These are phyloP conservation scores for Oxytropis ochrocephala DNA, from an alignment of 306 rosid species.

Conservation along the genomic window DNA sequence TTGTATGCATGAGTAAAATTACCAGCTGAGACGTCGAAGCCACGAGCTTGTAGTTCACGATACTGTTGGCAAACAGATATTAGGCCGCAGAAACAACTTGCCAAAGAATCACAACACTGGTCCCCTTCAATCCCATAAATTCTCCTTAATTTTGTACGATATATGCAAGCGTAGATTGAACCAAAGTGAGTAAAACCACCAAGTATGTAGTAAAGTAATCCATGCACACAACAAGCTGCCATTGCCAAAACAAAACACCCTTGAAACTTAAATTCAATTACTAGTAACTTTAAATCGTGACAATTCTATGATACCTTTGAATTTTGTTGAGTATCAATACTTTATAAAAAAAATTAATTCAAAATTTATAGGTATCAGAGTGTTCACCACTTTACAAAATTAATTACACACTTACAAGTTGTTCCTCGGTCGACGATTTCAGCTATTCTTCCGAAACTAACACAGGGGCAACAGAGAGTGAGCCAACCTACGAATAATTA, in stretches of 20 bases:
- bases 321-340: too few species aligned
- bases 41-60: conserved; percentile 16
- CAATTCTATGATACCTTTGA: too few species aligned
- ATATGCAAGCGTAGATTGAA: background rate
- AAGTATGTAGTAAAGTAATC: background rate
- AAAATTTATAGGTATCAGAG: too few species aligned
- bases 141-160: conserved; percentile 10
- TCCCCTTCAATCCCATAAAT: conserved; percentile 3
- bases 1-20: background rate
- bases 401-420: background rate
- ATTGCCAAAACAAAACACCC: background rate
- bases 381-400: too few species aligned
- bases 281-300: too few species aligned
- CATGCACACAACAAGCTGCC: conserved; percentile 15
- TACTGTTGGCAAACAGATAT: conserved; percentile 3
- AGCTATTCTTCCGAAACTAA: conserved; percentile 23
- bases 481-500: conserved; percentile 22
- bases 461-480: conserved; percentile 15
- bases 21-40: conserved; percentile 17
- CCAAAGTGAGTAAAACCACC: background rate
- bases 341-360: too few species aligned
- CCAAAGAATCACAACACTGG: background rate
- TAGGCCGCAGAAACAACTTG: background rate
- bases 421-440: conserved; percentile 12
- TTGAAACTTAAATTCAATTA: too few species aligned